Evolutionary conservation across 371 early-diverging fungal species (phyloP), one percentile per base, ranked within the genome.

Genomic region (Circinella minor): DNA sequence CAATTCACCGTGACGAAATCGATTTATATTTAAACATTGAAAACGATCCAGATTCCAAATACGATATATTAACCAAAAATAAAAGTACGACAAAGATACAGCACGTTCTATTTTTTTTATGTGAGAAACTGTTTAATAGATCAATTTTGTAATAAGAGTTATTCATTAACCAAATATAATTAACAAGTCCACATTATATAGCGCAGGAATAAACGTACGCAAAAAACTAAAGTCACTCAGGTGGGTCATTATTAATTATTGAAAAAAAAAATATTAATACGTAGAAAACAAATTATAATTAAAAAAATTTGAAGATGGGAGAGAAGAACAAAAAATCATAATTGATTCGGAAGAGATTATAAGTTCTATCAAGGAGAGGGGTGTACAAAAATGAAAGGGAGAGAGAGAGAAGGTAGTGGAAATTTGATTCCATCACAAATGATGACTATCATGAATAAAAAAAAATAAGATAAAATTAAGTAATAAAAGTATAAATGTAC

Each of bases 1-100:
- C 20, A 86, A 64, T 51, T 86, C 86, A 10, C 84, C 84, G 66
- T 81, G 75, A 37, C 72, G 71, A 61, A 83, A 75, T n/a, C 76
- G 73, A 36, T 71, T 74, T 13, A 74, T 77, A 20, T 66, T 65
- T 37, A 83, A 62, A 46, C 84, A 83, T 67, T 67, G 63, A 36
- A 83, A 83, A 27, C 64, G 62, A 67, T 84, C 79, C 18, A 79
- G 61, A 48, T 68, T 77, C 73, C 74, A 80, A 2, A 84, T 76
- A 11, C 84, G 77, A 67, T 80, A 78, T 9, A 79, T 70, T 39
- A 75, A 77, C 77, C 77, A 83, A 15, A 78, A 55, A 62, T 71
- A 79, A 18, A 84, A 65, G 57, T 81, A 81, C 27, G 69, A 66
- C 59, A 84, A 67, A 39, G 80, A 78, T 1, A 81, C 80, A 59